Percentiles rank a stretch among this genome's conserved stretches.
These are phyloP conservation scores for Solanum hybrid DNA, from an alignment of 305 asterid species.

Conservation along the genomic window DNA sequence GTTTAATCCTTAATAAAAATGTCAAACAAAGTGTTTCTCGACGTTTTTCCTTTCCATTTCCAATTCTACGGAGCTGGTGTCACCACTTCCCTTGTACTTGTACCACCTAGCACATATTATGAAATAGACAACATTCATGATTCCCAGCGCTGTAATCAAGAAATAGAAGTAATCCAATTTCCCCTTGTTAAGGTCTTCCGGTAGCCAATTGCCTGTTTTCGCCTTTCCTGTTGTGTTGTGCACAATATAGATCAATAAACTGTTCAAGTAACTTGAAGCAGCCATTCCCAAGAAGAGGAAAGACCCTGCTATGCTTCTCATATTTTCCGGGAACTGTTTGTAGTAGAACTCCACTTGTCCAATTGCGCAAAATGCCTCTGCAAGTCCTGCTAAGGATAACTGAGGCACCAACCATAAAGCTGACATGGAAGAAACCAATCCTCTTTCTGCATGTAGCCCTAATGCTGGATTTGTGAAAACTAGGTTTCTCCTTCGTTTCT, in stretches of 20 bases:
- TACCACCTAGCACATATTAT: conserved; percentile 48
- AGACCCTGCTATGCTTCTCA: conserved; percentile 51
- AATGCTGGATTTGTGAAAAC: conserved; percentile 7
- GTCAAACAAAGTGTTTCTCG: conserved; percentile 21
- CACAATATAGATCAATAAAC: conserved; percentile 31
- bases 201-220: conserved; percentile 44
- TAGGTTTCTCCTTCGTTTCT: conserved; percentile 17
- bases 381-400: conserved; percentile 26
- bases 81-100: conserved; percentile 40
- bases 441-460: conserved; percentile 11
- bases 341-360: conserved; percentile 47
- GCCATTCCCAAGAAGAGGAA: conserved; percentile 40
- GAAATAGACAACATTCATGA: conserved; percentile 36
- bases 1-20: background rate
- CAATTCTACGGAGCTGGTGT: conserved; percentile 1
- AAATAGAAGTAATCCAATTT: conserved; percentile 65
- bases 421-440: conserved; percentile 33
- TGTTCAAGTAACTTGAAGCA: conserved; percentile 33
- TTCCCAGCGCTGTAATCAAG: conserved; percentile 34
- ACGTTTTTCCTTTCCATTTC: conserved; percentile 33
- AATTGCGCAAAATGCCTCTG: conserved; percentile 38
- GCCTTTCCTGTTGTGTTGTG: conserved; percentile 34
- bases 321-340: conserved; percentile 55
- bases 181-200: conserved; percentile 55
- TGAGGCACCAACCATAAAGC: conserved; percentile 50